Evolutionary conservation across 176 grass and related monocot genomes (phyloP).

Genomic region (Ensete glaucum): DNA sequence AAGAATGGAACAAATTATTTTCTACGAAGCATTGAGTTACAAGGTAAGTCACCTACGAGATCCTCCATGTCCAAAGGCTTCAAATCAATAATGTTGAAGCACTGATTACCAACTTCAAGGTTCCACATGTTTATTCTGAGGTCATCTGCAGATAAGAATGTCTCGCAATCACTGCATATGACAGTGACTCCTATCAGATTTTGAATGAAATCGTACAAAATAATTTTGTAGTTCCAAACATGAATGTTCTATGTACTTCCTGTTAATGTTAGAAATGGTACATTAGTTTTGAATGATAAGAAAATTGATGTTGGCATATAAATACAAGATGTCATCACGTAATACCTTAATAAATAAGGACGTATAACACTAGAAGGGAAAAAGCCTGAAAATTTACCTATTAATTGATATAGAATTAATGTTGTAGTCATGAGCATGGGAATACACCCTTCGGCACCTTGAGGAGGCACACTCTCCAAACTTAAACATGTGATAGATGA

Average conservation of each 20-base stretch:
- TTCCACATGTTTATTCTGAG: slow-evolving; percentile 57
- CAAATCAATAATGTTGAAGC: slow-evolving; percentile 46
- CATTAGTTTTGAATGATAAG: no score
- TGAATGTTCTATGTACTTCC: background rate
- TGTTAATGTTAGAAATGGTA: background rate
- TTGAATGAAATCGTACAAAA: background rate
- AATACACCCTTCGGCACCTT: slow-evolving; percentile 34
- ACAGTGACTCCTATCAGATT: slow-evolving; percentile 3
- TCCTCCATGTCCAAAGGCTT: slow-evolving; percentile 44
- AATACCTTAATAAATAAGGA: background rate
- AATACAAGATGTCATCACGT: background rate
- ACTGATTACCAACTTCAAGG: slow-evolving; percentile 35
- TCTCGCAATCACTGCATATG: slow-evolving; percentile 36
- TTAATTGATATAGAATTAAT: slow-evolving; percentile 47
- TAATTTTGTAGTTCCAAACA: background rate
- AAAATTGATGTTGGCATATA: no score
- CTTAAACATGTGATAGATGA: slow-evolving; percentile 7
- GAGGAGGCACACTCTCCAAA: slow-evolving; percentile 23
- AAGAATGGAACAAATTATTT: background rate
- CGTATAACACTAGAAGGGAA: background rate
- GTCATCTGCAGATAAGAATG: slow-evolving; percentile 49
- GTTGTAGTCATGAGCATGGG: slow-evolving; percentile 33
- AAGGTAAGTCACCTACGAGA: slow-evolving; percentile 55
- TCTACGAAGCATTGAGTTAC: background rate
- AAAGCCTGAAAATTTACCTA: slow-evolving; percentile 21